Conservation (phyloP, 2,329 filamentous ascomycete genomes). For the Pseudogymnoascus sp. region DNA sequence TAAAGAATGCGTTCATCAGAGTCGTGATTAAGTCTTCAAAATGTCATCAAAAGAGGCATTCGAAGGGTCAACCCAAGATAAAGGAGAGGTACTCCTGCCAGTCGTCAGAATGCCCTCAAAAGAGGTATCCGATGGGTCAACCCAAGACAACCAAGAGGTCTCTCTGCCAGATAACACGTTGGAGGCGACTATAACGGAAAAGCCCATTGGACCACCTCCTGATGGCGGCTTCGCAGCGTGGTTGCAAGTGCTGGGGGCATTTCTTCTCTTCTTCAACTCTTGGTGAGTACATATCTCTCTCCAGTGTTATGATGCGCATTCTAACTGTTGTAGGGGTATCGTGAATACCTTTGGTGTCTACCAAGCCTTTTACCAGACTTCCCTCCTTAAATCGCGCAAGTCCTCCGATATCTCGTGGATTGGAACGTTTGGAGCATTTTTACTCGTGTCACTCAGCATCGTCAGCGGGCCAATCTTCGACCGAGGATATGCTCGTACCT, state of each 20-base stretch:
- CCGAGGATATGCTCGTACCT: constrained; percentile 50
- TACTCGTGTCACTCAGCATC: constrained; percentile 47
- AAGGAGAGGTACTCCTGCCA: background rate
- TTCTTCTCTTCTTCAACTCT: constrained; percentile 35
- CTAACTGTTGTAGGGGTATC: constrained; percentile 40
- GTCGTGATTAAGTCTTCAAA: background rate
- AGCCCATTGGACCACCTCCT: constrained; percentile 30
- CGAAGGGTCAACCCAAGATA: background rate
- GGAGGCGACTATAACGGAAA: background rate
- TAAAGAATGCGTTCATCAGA: background rate
- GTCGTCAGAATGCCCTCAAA: background rate
- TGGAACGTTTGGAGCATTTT: constrained; percentile 48
- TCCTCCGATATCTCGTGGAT: constrained; percentile 55
- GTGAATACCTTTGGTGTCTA: constrained; percentile 48
- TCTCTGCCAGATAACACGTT: background rate
- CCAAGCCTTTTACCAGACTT: constrained; percentile 49
- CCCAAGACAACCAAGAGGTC: background rate
- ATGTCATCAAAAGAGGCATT: background rate
- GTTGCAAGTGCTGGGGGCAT: constrained; percentile 46
- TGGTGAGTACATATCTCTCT: background rate
- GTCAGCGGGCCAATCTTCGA: constrained; percentile 58
- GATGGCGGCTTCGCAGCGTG: constrained; percentile 53
- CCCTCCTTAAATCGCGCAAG: constrained; percentile 42
- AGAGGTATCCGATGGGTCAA: background rate
- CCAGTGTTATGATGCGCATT: background rate